Conservation (phyloP, 1,139 yeast genomes). For the Debaryomycetaceae sp. region DNA sequence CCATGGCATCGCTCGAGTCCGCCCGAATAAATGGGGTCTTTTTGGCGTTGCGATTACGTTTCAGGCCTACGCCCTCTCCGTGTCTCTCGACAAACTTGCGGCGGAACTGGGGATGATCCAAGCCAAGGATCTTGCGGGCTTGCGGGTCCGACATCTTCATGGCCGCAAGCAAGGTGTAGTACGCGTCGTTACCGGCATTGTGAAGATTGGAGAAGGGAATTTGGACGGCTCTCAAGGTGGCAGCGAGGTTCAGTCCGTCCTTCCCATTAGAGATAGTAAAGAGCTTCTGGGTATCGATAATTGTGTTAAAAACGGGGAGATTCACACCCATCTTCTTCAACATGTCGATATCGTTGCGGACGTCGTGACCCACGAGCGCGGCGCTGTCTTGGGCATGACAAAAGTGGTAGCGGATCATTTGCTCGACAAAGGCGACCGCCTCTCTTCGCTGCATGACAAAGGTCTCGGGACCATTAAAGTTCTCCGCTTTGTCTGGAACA, state of each 20-base stretch:
- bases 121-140: conserved; percentile 19
- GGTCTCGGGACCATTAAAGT: conserved; percentile 48
- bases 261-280: conserved; percentile 33
- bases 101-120: conserved; percentile 12
- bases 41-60: too few species aligned
- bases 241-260: conserved; percentile 39
- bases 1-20: too few species aligned
- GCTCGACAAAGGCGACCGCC: conserved; percentile 28
- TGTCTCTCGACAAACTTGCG: too few species aligned
- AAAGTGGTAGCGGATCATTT: conserved; percentile 29
- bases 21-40: too few species aligned
- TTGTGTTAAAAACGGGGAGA: conserved; percentile 24
- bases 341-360: conserved; percentile 53
- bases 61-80: too few species aligned
- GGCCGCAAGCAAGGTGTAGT: conserved; percentile 48
- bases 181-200: conserved; percentile 81
- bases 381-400: conserved; percentile 12
- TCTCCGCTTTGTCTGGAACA: conserved; percentile 51
- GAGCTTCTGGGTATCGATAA: conserved; percentile 44
- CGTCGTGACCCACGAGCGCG: conserved; percentile 57
- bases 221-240: conserved; percentile 36
- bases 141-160: conserved; percentile 46
- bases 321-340: conserved; percentile 35
- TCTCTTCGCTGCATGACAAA: conserved; percentile 26
- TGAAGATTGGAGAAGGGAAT: conserved; percentile 59